Conservation (phyloP, 78 protist genomes). For the Dictyostelium capitatum region DNA sequence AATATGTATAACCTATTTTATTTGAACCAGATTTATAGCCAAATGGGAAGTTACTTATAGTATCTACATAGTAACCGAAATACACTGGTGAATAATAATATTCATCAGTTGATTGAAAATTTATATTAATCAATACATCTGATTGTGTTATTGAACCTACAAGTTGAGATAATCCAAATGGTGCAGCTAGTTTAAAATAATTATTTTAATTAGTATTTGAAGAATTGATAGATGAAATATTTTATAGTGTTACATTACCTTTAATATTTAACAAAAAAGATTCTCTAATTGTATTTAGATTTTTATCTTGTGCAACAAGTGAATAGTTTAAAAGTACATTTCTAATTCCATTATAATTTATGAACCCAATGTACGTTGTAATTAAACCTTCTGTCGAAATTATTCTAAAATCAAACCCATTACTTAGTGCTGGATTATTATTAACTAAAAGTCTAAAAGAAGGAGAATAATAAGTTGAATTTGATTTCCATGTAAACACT, state of each 20-base stretch:
- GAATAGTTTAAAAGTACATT: background rate
- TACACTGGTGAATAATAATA: constrained; percentile 5
- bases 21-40: too few species aligned
- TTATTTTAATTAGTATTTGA: too few species aligned
- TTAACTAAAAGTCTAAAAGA: too few species aligned
- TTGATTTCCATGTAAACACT: background rate
- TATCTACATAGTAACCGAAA: background rate
- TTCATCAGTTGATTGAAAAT: background rate
- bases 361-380: background rate
- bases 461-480: background rate
- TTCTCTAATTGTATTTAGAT: background rate
- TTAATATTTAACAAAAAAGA: background rate
- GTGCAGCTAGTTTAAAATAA: background rate
- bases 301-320: background rate
- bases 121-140: too few species aligned
- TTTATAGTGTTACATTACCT: too few species aligned
- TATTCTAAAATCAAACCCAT: background rate
- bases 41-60: background rate
- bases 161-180: background rate
- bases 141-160: background rate
- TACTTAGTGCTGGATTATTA: too few species aligned
- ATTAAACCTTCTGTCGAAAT: background rate
- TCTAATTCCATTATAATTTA: background rate
- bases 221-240: too few species aligned
- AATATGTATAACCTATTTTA: too few species aligned